These are phyloP conservation scores for Neurospora intermedia DNA, from an alignment of 495 filamentous ascomycete genomes.

Conservation along the genomic window DNA sequence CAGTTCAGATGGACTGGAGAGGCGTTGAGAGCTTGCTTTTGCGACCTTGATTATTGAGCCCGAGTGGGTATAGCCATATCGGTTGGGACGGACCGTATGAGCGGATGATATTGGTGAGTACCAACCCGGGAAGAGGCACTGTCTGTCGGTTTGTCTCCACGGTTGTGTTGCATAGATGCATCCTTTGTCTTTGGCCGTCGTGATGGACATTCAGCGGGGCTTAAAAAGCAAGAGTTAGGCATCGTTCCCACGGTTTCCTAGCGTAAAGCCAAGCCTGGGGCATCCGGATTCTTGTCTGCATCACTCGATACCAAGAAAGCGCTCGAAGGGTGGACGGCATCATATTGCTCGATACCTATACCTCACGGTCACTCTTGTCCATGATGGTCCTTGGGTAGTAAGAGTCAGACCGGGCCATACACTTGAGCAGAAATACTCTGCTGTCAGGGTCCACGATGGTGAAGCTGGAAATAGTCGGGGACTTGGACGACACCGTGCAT, in stretches of 20 bases:
- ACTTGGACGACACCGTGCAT: constrained; percentile 1
- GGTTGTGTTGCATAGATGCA: constrained; percentile 15
- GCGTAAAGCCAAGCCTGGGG: constrained; percentile 4
- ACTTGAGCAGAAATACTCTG: neutral
- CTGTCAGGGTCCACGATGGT: neutral
- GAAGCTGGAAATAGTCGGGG: neutral
- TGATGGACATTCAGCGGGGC: constrained; percentile 1
- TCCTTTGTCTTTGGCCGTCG: neutral
- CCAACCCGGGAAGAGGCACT: constrained; percentile 4
- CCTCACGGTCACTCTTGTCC: neutral
- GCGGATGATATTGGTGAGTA: constrained; percentile 23
- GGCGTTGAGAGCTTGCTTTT: neutral
- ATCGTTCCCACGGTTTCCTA: constrained; percentile 5
- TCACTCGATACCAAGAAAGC: constrained; percentile 7
- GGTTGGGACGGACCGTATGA: constrained; percentile 34
- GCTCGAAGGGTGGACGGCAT: neutral
- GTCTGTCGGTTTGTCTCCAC: neutral
- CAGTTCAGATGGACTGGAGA: constrained; percentile 2
- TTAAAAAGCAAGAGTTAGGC: constrained; percentile 6
- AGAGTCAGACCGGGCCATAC: neutral
- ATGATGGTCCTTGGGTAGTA: neutral
- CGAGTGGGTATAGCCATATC: constrained; percentile 29
- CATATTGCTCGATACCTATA: neutral
- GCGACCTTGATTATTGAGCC: constrained; percentile 11
- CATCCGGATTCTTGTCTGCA: neutral